Evolutionary conservation across 306 rosid genomes (phyloP), one percentile per base, ranked within the genome.

Genomic region (Cucumis cinereus): DNA sequence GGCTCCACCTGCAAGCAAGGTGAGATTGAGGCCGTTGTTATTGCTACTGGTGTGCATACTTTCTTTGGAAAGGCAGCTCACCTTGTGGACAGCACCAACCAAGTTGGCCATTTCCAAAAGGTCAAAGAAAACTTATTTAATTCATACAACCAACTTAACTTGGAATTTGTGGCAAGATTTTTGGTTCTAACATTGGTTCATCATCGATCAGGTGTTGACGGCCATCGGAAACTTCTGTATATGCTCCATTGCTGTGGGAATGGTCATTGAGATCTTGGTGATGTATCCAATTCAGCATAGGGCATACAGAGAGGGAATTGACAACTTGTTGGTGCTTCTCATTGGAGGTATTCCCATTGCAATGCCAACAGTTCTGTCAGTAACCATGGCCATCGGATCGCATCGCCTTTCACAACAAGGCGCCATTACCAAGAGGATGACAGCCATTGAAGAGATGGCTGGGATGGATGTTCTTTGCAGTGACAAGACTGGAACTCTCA

Each of bases 1-100:
- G 98, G 98, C 20, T 93, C 98, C 10, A 93, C 97, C 10, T 93
- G 98, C 86, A 93, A 93, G 69, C 98, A 93, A 78, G 98, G 98
- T 58, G 98, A 93, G 85, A 82, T 93, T 15, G 97, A 93, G 81
- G 98, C 98, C 40, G 82, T 93, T 79, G 97, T 93, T 23, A 91
- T 93, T 20, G 98, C 98, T 77, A 93, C 98, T 3, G 98, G 98
- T 43, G 96, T 93, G 56, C 97, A 93, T 24, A 89, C 98, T 76
- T 91, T 93, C 86, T 93, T 93, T 43, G 98, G 98, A 54, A 93
- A 91, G 83, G 98, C 98, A 24, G 98, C 98, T 49, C 97, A 93
- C 76, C 94, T 93, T 84, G 98, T 93, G 13, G 97, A 93, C 14
- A 93, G 83, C 89, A 93, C 98, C 85, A 93, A 93, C 90, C 94